Conservation (phyloP, 2,329 filamentous ascomycete genomes). For the Aspergillus sp. region DNA sequence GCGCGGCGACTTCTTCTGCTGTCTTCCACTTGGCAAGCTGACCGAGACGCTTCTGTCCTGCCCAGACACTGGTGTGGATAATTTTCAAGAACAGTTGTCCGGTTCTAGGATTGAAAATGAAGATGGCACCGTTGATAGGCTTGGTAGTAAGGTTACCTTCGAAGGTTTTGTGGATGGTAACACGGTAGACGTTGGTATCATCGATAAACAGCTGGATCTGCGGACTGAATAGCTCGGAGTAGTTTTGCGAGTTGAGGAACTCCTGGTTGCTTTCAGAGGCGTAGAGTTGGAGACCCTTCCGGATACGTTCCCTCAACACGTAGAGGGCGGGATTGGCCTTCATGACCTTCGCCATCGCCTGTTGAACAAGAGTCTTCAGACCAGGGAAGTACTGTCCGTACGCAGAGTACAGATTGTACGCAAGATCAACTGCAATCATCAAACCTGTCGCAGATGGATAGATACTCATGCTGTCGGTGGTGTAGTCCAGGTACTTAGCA, state of each 20-base stretch:
- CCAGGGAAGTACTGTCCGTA: conserved; percentile 99
- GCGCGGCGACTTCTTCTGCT: conserved; percentile 96
- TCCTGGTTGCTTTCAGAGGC: conserved; percentile 99
- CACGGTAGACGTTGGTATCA: conserved; percentile 98
- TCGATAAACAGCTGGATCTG: conserved; percentile 99
- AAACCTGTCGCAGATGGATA: conserved; percentile 95
- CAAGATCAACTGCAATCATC: conserved; percentile 96
- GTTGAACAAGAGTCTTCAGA: conserved; percentile 89
- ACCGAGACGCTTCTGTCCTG: conserved; percentile 96
- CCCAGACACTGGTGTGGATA: conserved; percentile 99
- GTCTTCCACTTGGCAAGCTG: conserved; percentile 99
- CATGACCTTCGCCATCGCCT: conserved; percentile 99
- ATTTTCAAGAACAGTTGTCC: conserved; percentile 98
- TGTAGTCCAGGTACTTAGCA: conserved; percentile 98
- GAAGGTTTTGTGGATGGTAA: conserved; percentile 99
- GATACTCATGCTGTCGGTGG: conserved; percentile 96
- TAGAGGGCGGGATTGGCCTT: conserved; percentile 97
- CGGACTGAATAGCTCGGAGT: conserved; percentile 98
- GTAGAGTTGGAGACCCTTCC: conserved; percentile 96
- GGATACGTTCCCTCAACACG: conserved; percentile 93
- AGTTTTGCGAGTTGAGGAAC: conserved; percentile 98
- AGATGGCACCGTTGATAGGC: conserved; percentile 98
- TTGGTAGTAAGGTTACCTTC: conserved; percentile 99
- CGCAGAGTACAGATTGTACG: conserved; percentile 97
- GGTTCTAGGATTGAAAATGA: conserved; percentile 99